Conservation (phyloP, 345 rosid genomes). For the Eucalyptus cloeziana region DNA sequence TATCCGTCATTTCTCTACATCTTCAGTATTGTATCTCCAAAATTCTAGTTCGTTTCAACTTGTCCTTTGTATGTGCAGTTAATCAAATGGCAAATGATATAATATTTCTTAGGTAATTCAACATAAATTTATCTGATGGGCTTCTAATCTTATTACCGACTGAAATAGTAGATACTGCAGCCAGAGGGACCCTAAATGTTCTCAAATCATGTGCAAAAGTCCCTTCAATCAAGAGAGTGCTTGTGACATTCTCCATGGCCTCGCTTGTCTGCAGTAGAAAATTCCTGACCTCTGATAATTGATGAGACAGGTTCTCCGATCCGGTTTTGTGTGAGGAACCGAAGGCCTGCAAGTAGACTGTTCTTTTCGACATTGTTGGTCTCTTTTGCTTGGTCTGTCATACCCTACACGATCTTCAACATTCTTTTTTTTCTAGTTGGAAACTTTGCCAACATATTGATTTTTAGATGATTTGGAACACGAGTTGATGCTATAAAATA, state of each 20-base stretch:
- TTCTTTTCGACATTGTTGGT: neutral
- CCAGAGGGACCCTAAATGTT: neutral
- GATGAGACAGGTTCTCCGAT: neutral
- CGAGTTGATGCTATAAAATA: neutral
- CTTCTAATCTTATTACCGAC: neutral
- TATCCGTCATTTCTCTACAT: neutral
- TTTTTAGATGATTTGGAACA: neutral
- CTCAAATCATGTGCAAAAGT: neutral
- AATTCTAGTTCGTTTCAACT: neutral
- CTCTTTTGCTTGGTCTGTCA: neutral
- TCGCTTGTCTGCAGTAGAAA: neutral
- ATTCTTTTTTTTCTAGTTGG: neutral
- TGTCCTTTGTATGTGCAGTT: neutral
- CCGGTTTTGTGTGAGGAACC: neutral
- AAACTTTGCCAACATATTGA: neutral
- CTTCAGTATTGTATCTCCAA: neutral
- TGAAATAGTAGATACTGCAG: neutral
- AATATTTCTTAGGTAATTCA: neutral
- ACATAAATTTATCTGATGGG: neutral
- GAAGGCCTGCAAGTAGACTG: neutral
- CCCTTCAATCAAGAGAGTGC: neutral
- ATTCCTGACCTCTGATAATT: neutral
- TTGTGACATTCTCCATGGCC: neutral
- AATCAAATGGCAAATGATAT: neutral
- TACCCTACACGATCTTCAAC: neutral